Conservation (phyloP, 148 eudicot species). For the Chenopodium berlandieri region DNA sequence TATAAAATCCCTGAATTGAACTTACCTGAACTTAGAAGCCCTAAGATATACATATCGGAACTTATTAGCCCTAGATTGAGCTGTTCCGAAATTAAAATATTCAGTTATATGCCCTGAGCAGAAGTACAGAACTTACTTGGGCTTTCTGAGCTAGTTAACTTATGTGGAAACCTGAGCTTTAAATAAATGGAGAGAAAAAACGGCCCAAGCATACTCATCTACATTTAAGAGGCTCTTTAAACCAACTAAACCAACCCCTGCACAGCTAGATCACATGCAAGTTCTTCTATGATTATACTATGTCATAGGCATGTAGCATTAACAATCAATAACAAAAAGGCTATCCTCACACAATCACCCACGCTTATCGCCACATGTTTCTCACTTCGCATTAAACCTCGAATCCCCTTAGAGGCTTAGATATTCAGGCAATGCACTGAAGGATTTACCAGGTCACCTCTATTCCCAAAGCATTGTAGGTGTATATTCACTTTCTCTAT, state of each 20-base stretch:
- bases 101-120: not conserved
- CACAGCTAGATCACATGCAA: not conserved
- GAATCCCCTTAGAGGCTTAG: not conserved
- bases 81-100: not conserved
- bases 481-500: not conserved
- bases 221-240: not conserved
- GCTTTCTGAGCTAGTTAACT: not conserved
- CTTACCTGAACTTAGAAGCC: not conserved
- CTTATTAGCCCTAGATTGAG: not conserved
- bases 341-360: not conserved
- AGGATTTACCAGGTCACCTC: not conserved
- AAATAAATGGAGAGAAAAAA: not conserved
- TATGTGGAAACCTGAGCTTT: not conserved
- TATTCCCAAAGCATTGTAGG: not conserved
- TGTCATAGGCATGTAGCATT: not conserved
- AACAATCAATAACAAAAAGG: not conserved
- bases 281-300: not conserved
- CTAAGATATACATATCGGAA: not conserved
- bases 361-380: not conserved
- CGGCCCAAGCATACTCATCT: not conserved
- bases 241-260: not conserved
- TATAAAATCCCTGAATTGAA: not conserved
- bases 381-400: not conserved
- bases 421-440: not conserved
- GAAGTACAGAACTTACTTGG: not conserved